phyloP scores from a whole-genome alignment of 2,329 filamentous ascomycete genomes.

The Paradendryphiella salina region DNA sequence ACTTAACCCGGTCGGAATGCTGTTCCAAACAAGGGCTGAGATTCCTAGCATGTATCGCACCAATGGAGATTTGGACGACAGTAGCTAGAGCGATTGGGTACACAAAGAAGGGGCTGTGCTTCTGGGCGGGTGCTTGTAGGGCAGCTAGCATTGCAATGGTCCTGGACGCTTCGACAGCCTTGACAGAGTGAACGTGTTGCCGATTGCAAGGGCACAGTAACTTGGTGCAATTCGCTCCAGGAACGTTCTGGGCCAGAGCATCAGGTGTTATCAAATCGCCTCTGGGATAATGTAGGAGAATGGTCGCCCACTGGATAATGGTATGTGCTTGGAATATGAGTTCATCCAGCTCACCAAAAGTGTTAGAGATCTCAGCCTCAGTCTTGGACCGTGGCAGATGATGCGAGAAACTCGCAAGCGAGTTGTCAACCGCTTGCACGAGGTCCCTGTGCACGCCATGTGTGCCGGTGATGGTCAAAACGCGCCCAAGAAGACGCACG shows the following conservation, averaged over 20 bases:
- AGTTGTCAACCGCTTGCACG: constrained; percentile 60
- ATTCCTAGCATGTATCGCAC: constrained; percentile 50
- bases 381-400: constrained; percentile 69
- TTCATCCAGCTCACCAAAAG: constrained; percentile 72
- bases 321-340: constrained; percentile 87
- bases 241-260: constrained; percentile 13
- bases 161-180: constrained; percentile 75
- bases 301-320: constrained; percentile 56
- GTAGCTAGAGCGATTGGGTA: constrained; percentile 25
- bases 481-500: constrained; percentile 71
- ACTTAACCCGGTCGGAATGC: constrained; percentile 20
- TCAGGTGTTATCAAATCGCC: constrained; percentile 15
- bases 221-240: constrained; percentile 16
- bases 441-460: constrained; percentile 35
- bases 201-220: constrained; percentile 22
- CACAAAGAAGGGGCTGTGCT: constrained; percentile 57
- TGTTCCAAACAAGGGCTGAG: constrained; percentile 18
- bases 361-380: constrained; percentile 66
- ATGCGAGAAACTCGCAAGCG: constrained; percentile 71
- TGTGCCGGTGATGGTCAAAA: constrained; percentile 57
- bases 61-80: constrained; percentile 61
- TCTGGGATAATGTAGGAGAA: constrained; percentile 25
- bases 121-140: constrained; percentile 62
- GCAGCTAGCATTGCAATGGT: constrained; percentile 73
- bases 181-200: constrained; percentile 63